Base-by-base conservation (phyloP, 257 asterid genomes). In the Fraxinus quadrangulata region DNA sequence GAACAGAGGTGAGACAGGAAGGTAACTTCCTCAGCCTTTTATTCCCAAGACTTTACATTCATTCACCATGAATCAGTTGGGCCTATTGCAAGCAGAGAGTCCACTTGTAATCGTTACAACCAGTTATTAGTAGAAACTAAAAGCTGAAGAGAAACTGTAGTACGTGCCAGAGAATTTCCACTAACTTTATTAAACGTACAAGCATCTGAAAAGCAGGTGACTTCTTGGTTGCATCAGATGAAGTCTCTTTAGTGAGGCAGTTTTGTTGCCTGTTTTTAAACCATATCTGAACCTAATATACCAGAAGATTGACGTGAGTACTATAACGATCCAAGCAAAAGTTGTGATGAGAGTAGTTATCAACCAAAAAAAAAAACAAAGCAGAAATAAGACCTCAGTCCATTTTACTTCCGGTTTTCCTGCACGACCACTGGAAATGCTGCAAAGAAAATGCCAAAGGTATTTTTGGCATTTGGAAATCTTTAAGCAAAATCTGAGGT, bases 391-490 rank as follows among this genome's bases (percentile, higher is more conserved):
- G 79, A 95, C 99, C 98, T 95, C 97, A 3, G 80, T 85, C 96
- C 97, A 92, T 86, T 91, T 92, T 70, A 83, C 90, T 40, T 70
- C 80, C 12, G 96, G 96, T 82, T 92, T 92, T 81, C 97, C 97
- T n/a, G 96, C 93, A 78, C 99, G 99, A 21, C 89, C 92, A 74
- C 86, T 91, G 12, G 96, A 91, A 21, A 87, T 88, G 73, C 99
- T 95, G 85, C 83, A 83, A 74, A 80, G 69, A 74, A 79, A 63
- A 84, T 71, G 76, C 17, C 23, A 77, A 84, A 31, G 30, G n/a
- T n/a, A n/a, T n/a, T n/a, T n/a, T n/a, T n/a, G n/a, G n/a, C n/a
- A n/a, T n/a, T n/a, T n/a, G n/a, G n/a, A n/a, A 76, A 47, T 21
- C 45, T 69, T 77, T 34, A 76, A 68, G 73, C 70, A 79, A 49